These are phyloP conservation scores for Fabrea salina DNA, from an alignment of 169 alveolate genomes.

Conservation along the genomic window DNA sequence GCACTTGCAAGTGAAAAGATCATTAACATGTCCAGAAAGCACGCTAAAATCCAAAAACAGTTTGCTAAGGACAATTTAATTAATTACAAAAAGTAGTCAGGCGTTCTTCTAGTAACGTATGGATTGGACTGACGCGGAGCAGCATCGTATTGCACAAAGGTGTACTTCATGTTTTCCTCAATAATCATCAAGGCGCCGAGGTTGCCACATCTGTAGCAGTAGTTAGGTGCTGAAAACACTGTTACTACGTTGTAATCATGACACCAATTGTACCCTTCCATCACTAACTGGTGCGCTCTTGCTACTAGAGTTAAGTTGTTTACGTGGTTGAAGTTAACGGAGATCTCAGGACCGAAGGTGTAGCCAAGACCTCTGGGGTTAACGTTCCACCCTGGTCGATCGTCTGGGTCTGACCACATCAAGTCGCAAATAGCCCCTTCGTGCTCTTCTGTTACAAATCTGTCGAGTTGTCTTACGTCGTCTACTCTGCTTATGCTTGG, in stretches of 20 bases:
- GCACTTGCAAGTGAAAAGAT: conserved; percentile 38
- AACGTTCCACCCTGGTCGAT: conserved; percentile 90
- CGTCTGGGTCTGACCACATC: conserved; percentile 98
- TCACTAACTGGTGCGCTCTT: conserved; percentile 95
- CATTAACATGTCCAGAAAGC: background rate
- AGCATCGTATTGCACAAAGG: conserved; percentile 82
- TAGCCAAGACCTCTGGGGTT: conserved; percentile 99
- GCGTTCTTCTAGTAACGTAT: conserved; percentile 60
- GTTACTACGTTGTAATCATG: conserved; percentile 91
- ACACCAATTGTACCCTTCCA: conserved; percentile 90
- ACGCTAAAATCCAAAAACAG: background rate
- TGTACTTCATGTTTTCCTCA: conserved; percentile 91
- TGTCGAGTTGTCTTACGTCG: conserved; percentile 84
- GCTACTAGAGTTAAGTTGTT: conserved; percentile 94
- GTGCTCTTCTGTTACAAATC: conserved; percentile 93
- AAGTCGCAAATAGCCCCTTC: conserved; percentile 99
- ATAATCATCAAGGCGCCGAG: conserved; percentile 94
- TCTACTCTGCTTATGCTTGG: conserved; percentile 93
- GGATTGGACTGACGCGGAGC: conserved; percentile 85
- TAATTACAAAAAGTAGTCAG: conserved; percentile 66
- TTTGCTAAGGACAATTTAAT: background rate
- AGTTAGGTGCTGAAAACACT: conserved; percentile 95
- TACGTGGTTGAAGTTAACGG: conserved; percentile 80
- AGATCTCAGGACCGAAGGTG: conserved; percentile 94
- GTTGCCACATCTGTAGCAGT: conserved; percentile 94